Percentiles rank a stretch among this genome's conserved stretches.
Evolutionary conservation across 1,284 basidiomycete genomes (phyloP).

Genomic region (Papiliotrema laurentii): DNA sequence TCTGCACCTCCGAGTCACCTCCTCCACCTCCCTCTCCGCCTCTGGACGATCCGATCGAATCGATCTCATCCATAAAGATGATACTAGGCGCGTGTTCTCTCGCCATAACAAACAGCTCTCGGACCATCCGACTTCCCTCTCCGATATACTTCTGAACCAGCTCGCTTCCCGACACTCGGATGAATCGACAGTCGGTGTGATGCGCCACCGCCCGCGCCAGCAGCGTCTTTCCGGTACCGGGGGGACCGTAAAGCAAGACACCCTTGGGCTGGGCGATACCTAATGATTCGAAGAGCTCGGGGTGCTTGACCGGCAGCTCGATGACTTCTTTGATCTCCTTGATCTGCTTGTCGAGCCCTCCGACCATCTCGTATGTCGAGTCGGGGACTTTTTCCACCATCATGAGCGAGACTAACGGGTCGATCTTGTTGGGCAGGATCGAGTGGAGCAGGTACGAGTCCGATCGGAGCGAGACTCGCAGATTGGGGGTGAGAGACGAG

Average conservation of each 20-base stretch:
- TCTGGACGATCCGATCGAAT: conserved; percentile 91
- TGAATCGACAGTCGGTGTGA: conserved; percentile 97
- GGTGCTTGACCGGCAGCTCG: conserved; percentile 96
- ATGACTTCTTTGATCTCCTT: conserved; percentile 99
- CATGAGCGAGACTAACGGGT: conserved; percentile 93
- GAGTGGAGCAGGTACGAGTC: conserved; percentile 94
- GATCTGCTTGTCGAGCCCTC: conserved; percentile 95
- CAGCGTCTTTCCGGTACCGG: conserved; percentile 94
- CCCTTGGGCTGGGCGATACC: conserved; percentile 98
- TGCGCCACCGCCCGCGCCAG: conserved; percentile 92
- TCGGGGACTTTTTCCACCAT: conserved; percentile 99
- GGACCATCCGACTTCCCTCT: conserved; percentile 92
- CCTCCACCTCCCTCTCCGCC: conserved; percentile 84
- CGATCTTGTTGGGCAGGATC: conserved; percentile 91
- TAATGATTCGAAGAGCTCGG: conserved; percentile 91
- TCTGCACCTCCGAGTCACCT: conserved; percentile 92
- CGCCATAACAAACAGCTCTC: conserved; percentile 98
- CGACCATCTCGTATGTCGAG: conserved; percentile 99
- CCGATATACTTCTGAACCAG: conserved; percentile 99
- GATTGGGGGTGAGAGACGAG: conserved; percentile 71
- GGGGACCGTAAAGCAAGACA: conserved; percentile 91
- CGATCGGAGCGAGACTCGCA: conserved; percentile 91
- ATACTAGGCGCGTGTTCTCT: conserved; percentile 97
- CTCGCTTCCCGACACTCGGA: conserved; percentile 91
- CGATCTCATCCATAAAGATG: conserved; percentile 99